Base-by-base conservation (phyloP, 306 rosid species). In the Mucuna pruriens region DNA sequence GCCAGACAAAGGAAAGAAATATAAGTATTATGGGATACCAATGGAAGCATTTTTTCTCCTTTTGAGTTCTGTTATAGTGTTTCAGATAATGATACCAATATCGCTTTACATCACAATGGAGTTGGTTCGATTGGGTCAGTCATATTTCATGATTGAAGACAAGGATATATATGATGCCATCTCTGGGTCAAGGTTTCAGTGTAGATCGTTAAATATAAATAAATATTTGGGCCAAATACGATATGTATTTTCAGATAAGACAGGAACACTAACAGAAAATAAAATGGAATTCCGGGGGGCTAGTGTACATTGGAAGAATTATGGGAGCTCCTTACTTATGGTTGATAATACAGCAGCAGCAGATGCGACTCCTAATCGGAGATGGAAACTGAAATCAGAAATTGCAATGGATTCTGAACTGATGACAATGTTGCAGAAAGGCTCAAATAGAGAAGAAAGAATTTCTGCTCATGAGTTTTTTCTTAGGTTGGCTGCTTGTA, bases 21-120 rank as follows among this genome's bases (percentile, higher is more conserved):
- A 87, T 61, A 90, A 86, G 65, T 94, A 85, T 80, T 92, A 92
- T 87, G 97, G 97, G 77, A 86, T 91, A 71, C 93, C 94, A 3
- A 82, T 91, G 97, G 98, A 94, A 75, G 86, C 87, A 4, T 89
- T 94, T 86, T 91, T 94, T 88, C 88, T 97, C 74, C 92, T 94
- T 77, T 84, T 94, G 90, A 94, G 95, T 83, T 92, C 98, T 69
- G 66, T 94, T 46, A 94, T 94, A 61, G 97, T 94, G 84, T 94
- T 94, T 80, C 98, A 94, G 93, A 94, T 94, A 36, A 94, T 94
- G 98, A 94, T 94, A 86, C 98, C 98, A 4, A 94, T 94, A 82
- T 92, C 98, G 74, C 97, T 94, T 39, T 94, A 94, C 84, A 94
- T 94, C 77, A 91, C 97, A 3, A 91, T 94, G 97, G 98, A 94